These are phyloP conservation scores for Podospora tetraspora DNA, from an alignment of 495 filamentous ascomycete species.

Conservation along the genomic window DNA sequence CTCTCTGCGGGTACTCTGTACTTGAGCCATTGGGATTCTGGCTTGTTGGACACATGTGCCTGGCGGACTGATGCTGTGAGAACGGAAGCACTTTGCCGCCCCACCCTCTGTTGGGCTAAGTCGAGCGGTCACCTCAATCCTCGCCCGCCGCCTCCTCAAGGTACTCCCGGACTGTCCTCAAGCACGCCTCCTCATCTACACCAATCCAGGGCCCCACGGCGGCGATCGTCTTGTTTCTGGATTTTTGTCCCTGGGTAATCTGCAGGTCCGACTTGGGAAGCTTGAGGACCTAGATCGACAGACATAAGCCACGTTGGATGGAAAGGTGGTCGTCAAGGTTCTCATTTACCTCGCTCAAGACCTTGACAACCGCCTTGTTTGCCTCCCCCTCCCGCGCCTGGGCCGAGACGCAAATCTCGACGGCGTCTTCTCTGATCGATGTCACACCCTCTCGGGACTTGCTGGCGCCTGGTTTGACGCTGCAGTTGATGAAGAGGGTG, in stretches of 20 bases:
- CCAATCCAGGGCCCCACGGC: conserved; percentile 21
- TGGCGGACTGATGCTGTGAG: too few species aligned
- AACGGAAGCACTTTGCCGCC: too few species aligned
- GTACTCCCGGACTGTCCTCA: conserved; percentile 20
- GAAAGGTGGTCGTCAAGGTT: background rate
- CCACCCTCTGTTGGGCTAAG: too few species aligned
- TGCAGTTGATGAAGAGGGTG: conserved; percentile 49
- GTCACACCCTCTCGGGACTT: conserved; percentile 55
- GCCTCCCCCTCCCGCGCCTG: conserved; percentile 61
- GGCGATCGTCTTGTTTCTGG: conserved; percentile 52
- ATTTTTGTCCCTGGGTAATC: conserved; percentile 59
- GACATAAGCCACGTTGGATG: background rate
- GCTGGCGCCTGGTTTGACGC: conserved; percentile 60
- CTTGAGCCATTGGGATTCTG: too few species aligned
- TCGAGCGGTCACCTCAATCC: conserved; percentile 3
- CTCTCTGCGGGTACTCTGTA: too few species aligned
- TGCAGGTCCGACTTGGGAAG: conserved; percentile 59
- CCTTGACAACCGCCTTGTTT: conserved; percentile 58
- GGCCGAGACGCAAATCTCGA: conserved; percentile 59
- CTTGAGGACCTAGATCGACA: conserved; percentile 34
- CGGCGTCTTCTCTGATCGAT: conserved; percentile 45
- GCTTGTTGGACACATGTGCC: too few species aligned
- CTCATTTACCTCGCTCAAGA: conserved; percentile 55
- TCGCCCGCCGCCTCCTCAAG: conserved; percentile 18
- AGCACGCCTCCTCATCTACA: conserved; percentile 24